A percentile compares a stretch with the other conserved stretches of the same genome.
phyloP scores from a whole-genome alignment of 2,329 filamentous ascomycete genomes.

The Diaporthe citrichinensis region DNA sequence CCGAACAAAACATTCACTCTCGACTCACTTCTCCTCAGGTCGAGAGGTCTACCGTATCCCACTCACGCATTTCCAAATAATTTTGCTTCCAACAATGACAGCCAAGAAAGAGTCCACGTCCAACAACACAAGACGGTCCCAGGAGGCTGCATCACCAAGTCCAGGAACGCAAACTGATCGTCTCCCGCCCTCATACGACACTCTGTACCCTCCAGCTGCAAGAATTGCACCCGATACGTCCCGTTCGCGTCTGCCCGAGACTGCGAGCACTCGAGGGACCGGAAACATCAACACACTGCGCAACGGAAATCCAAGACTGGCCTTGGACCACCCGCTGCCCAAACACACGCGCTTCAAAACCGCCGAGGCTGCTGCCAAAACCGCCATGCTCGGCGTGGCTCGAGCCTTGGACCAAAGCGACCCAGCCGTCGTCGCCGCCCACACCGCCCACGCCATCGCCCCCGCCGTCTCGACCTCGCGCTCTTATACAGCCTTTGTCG shows the following conservation, averaged over 20 bases:
- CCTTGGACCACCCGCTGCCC: not conserved
- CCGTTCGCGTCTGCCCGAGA: not conserved
- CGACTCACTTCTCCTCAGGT: not conserved
- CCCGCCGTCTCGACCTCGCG: conserved; percentile 8
- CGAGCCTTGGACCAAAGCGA: not conserved
- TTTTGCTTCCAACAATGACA: not conserved
- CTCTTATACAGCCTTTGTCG: conserved; percentile 8
- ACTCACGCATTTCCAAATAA: not conserved
- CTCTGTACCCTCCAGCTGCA: not conserved
- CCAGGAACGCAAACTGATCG: not conserved
- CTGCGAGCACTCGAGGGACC: not conserved
- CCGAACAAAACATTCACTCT: not conserved
- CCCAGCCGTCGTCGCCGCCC: not conserved
- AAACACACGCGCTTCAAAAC: not conserved
- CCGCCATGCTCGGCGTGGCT: not conserved
- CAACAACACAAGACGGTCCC: not conserved
- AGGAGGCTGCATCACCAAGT: not conserved
- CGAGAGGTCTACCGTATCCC: not conserved
- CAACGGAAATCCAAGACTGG: not conserved
- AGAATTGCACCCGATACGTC: not conserved
- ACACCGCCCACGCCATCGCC: conserved; percentile 1
- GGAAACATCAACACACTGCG: not conserved
- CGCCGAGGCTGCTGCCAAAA: not conserved
- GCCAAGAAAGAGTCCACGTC: conserved; percentile 8
- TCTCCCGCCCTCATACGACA: conserved; percentile 10